Conservation (phyloP, 345 rosid genomes). For the Syzygium jambos region DNA sequence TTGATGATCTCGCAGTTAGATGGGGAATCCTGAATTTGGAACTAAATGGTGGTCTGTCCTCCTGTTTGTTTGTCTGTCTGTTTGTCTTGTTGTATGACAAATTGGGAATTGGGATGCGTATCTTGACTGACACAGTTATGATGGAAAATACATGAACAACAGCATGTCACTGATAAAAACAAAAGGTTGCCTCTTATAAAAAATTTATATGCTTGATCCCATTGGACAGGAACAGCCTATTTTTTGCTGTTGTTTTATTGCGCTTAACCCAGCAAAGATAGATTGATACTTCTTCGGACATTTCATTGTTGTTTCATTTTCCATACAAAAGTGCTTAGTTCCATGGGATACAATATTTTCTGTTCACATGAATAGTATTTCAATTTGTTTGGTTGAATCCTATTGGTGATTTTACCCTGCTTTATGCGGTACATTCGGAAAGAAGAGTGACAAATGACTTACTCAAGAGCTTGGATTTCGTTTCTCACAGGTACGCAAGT, state of each 20-base stretch:
- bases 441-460: neutral
- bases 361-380: neutral
- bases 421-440: neutral
- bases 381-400: neutral
- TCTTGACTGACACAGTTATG: neutral
- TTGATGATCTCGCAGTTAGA: neutral
- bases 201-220: neutral
- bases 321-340: neutral
- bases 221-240: neutral
- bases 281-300: neutral
- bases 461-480: neutral
- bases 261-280: neutral
- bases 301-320: neutral
- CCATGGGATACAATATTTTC: neutral
- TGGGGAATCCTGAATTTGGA: neutral
- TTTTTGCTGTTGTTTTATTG: neutral
- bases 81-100: neutral
- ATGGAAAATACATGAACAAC: neutral
- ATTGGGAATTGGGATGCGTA: neutral
- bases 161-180: neutral
- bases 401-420: neutral
- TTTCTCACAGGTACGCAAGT: constrained; percentile 59
- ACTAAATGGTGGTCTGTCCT: neutral
- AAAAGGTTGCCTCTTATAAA: neutral
- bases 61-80: neutral